phyloP scores from a whole-genome alignment of 2,329 filamentous ascomycete species.

The Fusarium subtropicale region DNA sequence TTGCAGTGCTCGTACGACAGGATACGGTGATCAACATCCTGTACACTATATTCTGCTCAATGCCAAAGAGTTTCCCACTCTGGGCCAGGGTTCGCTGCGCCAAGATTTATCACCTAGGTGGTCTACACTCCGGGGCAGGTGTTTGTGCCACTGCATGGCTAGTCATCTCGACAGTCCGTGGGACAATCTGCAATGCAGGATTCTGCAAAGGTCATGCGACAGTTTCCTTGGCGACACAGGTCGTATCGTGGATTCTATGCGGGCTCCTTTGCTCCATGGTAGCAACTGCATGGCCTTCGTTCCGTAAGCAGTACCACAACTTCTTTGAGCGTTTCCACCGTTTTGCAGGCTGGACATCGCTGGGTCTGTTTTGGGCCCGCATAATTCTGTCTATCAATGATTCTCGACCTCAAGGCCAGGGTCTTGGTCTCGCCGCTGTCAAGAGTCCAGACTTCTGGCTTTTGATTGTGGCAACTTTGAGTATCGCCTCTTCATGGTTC shows the following conservation, averaged over 20 bases:
- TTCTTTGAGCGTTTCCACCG: slow-evolving; percentile 78
- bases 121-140: slow-evolving; percentile 63
- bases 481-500: slow-evolving; percentile 79
- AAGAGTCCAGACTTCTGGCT: slow-evolving; percentile 71
- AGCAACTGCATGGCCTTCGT: slow-evolving; percentile 70
- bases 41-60: slow-evolving; percentile 59
- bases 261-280: slow-evolving; percentile 70
- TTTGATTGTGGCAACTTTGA: slow-evolving; percentile 70
- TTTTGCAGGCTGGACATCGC: slow-evolving; percentile 76
- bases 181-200: slow-evolving; percentile 52
- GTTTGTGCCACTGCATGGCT: slow-evolving; percentile 63
- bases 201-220: slow-evolving; percentile 47
- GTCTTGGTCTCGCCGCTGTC: slow-evolving; percentile 54
- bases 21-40: slow-evolving; percentile 65
- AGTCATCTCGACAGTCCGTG: slow-evolving; percentile 56
- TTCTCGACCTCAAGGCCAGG: slow-evolving; percentile 50
- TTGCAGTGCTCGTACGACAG: slow-evolving; percentile 65
- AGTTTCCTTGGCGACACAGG: slow-evolving; percentile 56
- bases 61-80: slow-evolving; percentile 60
- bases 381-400: slow-evolving; percentile 66
- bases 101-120: slow-evolving; percentile 65
- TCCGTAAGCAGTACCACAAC: slow-evolving; percentile 74
- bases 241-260: slow-evolving; percentile 69
- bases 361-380: slow-evolving; percentile 74
- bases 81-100: slow-evolving; percentile 60